Conservation (phyloP, 2,329 filamentous ascomycete genomes). For the Thielaviopsis punctulata region DNA sequence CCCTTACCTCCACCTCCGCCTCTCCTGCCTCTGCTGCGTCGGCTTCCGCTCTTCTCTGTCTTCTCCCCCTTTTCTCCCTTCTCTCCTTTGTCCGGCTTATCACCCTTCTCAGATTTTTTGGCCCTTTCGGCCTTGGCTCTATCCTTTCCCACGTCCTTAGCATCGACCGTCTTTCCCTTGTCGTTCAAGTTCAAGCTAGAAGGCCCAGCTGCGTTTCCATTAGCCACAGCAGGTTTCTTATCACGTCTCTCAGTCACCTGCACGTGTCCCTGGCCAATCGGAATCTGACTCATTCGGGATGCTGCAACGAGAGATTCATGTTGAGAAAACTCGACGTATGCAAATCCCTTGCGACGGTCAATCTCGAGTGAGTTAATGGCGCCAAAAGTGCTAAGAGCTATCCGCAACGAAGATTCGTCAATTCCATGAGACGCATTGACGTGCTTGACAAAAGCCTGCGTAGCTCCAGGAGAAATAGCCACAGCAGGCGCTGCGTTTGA, state of each 20-base stretch:
- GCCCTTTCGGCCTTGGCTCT: neutral
- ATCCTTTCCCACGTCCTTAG: constrained; percentile 1
- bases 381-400: constrained; percentile 59
- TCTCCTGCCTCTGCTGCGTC: constrained; percentile 14
- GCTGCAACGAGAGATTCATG: constrained; percentile 58
- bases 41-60: constrained; percentile 15
- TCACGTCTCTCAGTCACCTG: constrained; percentile 74
- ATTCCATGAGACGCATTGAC: constrained; percentile 83
- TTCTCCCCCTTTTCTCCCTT: constrained; percentile 15
- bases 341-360: constrained; percentile 86
- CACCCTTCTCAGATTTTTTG: neutral
- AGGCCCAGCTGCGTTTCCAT: constrained; percentile 2
- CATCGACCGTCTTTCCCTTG: constrained; percentile 14
- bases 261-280: constrained; percentile 70
- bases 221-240: constrained; percentile 22
- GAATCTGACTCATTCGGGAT: constrained; percentile 62
- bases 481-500: constrained; percentile 14
- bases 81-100: neutral
- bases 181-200: neutral
- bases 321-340: constrained; percentile 76
- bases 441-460: constrained; percentile 63
- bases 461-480: constrained; percentile 28
- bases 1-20: constrained; percentile 14
- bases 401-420: constrained; percentile 61
- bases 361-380: constrained; percentile 68